Evolutionary conservation across 1,284 basidiomycete genomes (phyloP), one percentile per base, ranked within the genome.

Genomic region (Heterobasidion irregulare): DNA sequence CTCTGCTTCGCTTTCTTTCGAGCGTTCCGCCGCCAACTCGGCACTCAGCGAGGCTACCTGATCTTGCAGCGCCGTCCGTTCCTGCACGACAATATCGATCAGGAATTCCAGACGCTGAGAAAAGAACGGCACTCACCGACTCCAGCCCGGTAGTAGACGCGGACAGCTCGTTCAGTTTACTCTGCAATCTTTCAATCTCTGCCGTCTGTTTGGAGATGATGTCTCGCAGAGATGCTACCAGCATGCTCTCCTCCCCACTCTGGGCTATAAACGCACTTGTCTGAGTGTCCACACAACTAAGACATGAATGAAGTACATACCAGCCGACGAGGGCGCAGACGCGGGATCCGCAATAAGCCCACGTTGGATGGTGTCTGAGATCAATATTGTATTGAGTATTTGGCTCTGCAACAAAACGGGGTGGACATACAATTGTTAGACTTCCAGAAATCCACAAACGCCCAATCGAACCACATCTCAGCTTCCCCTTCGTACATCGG

Each of bases 361-460:
- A 54, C 83, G 76, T 64, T 90, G 87, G 1, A 89, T 71, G 7
- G 86, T 81, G 68, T 88, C 86, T 88, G 6, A 8, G 10, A n/a
- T 41, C n/a, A 41, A 8, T 2, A 44, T 53, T 5, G 44, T 52
- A 35, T 6, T 50, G 51, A 54, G 26, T 18, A 15, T 8, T 15
- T 45, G 19, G n/a, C 47, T 47, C 33, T 16, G 15, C 15, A 49
- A 61, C 43, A 55, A 52, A 33, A 49, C 16, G 19, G 32, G 26
- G 19, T 43, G 53, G 34, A 18, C 91, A 66, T 63, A 95, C 94
- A 92, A 64, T 94, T 96, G 66, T 96, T 94, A 53, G 92, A 93
- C 72, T 98, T 98, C 89, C 94, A 95, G 68, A 98, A 99, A 69
- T 99, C 96, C n/a, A 98, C 86, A 71, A 98, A 99, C 2, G 86